Percentiles rank a stretch among this genome's conserved stretches.
These are phyloP conservation scores for Ophiognomonia clavigignenti-juglandacearum DNA, from an alignment of 2,329 filamentous ascomycete genomes.

Conservation along the genomic window DNA sequence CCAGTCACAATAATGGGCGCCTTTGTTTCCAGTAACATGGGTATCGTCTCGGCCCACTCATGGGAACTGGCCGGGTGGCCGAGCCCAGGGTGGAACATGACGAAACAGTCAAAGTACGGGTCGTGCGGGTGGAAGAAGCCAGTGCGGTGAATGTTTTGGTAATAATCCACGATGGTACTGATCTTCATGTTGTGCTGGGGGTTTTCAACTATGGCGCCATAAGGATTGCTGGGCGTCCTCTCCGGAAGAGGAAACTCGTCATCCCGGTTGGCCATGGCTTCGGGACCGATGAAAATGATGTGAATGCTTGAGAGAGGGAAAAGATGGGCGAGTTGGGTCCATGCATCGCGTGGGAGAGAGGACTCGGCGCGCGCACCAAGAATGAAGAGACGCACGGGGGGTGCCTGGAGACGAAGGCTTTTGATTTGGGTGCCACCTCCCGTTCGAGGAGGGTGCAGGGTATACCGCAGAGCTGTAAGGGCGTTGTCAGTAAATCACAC, in stretches of 20 bases:
- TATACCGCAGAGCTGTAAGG: constrained; percentile 75
- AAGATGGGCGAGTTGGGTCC: constrained; percentile 89
- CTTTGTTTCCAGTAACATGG: constrained; percentile 89
- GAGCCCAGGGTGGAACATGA: constrained; percentile 93
- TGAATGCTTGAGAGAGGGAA: constrained; percentile 92
- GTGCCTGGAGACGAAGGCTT: constrained; percentile 76
- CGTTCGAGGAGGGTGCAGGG: constrained; percentile 77
- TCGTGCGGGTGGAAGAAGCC: constrained; percentile 92
- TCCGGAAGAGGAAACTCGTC: constrained; percentile 86
- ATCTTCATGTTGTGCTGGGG: constrained; percentile 90
- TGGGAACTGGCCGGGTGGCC: constrained; percentile 90
- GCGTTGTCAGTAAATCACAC: constrained; percentile 16
- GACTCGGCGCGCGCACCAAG: constrained; percentile 96
- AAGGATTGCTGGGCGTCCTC: constrained; percentile 81
- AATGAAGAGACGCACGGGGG: constrained; percentile 86
- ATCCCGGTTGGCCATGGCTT: constrained; percentile 92
- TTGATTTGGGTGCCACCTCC: constrained; percentile 72
- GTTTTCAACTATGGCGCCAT: constrained; percentile 87
- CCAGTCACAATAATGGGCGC: constrained; percentile 91
- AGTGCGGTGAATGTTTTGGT: constrained; percentile 90
- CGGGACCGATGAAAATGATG: constrained; percentile 89
- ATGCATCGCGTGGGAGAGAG: constrained; percentile 86
- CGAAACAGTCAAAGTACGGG: constrained; percentile 96
- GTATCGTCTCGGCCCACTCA: constrained; percentile 90
- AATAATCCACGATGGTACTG: constrained; percentile 96